Base-by-base conservation (phyloP, 345 rosid genomes). In the Aethionema arabicum region DNA sequence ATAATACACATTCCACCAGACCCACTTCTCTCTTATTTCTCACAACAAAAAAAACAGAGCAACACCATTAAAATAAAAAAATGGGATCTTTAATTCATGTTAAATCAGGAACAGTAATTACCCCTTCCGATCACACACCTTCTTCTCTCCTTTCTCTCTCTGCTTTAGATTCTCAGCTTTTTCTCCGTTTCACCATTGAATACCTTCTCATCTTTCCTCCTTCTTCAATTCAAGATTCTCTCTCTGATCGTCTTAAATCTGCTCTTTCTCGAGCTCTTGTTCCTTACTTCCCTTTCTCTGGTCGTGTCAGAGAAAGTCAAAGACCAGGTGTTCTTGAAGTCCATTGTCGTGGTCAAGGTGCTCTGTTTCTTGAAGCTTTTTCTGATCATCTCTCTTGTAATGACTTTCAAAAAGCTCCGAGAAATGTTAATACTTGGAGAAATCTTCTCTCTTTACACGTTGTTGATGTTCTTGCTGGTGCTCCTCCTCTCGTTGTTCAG, bases 121-220 rank as follows among this genome's bases (percentile, higher is more conserved):
- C 74, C 7, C 98, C 98, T 11, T 51, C 79, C 12, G 85, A 79
- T 43, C 77, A 85, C 49, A 91, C 91, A n/a, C 95, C 96, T 7
- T 38, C 75, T 44, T 51, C 70, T 9, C 49, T 86, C 53, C 82
- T 91, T 13, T 40, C 87, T 51, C 88, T 91, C 36, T 91, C 96
- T 6, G 78, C 90, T 61, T 83, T 91, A 30, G 98, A 91, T 70
- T 86, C 98, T 35, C 98, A 91, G 74, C 95, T 82, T 56, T 91
- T 91, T 68, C 76, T 88, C 35, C 95, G 98, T 32, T 91, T 88
- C 84, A 86, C 95, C 41, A 63, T 83, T 3, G 98, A 91, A 46
- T 88, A 83, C 65, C 88, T 91, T 46, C 67, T 91, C 43, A 70
- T 86, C 40, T 91, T 74, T 75, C 64, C 62, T 49, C 72, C 83